These are phyloP conservation scores for Lentinula sp. DNA, from an alignment of 768 basidiomycete species.

Conservation along the genomic window DNA sequence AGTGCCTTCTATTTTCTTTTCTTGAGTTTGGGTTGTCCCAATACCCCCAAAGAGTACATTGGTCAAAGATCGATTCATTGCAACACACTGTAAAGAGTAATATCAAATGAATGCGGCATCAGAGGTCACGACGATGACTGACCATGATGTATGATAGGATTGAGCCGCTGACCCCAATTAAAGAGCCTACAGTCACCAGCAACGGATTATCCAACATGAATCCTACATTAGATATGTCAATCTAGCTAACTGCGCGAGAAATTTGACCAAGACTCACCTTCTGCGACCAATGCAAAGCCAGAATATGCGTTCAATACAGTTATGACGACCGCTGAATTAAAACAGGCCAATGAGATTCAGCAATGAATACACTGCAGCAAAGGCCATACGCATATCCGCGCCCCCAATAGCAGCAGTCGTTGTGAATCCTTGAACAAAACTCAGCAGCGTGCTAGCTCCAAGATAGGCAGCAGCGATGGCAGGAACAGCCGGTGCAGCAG, in stretches of 20 bases:
- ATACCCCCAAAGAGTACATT: conserved; percentile 92
- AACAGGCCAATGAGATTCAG: conserved; percentile 7
- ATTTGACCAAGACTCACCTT: conserved; percentile 31
- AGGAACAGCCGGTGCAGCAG: conserved; percentile 64
- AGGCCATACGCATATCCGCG: conserved; percentile 76
- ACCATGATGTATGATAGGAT: conserved; percentile 94
- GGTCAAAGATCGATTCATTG: conserved; percentile 83
- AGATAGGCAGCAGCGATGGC: conserved; percentile 75
- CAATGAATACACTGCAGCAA: not conserved
- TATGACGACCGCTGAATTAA: conserved; percentile 69
- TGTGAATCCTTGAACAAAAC: conserved; percentile 82
- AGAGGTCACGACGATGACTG: conserved; percentile 13
- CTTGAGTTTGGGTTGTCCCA: conserved; percentile 46
- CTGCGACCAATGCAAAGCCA: conserved; percentile 86
- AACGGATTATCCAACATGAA: conserved; percentile 89
- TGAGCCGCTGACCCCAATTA: conserved; percentile 87
- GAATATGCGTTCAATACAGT: conserved; percentile 89
- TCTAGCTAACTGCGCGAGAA: not conserved
- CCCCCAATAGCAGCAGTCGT: conserved; percentile 91
- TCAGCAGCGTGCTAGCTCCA: conserved; percentile 64
- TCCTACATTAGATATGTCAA: conserved; percentile 26
- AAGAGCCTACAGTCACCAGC: conserved; percentile 75
- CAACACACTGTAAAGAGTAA: conserved; percentile 60
- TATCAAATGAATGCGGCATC: not conserved
- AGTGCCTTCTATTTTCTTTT: conserved; percentile 76